These are phyloP conservation scores for Papiliotrema flavescens DNA, from an alignment of 1,284 basidiomycete species.

Conservation along the genomic window DNA sequence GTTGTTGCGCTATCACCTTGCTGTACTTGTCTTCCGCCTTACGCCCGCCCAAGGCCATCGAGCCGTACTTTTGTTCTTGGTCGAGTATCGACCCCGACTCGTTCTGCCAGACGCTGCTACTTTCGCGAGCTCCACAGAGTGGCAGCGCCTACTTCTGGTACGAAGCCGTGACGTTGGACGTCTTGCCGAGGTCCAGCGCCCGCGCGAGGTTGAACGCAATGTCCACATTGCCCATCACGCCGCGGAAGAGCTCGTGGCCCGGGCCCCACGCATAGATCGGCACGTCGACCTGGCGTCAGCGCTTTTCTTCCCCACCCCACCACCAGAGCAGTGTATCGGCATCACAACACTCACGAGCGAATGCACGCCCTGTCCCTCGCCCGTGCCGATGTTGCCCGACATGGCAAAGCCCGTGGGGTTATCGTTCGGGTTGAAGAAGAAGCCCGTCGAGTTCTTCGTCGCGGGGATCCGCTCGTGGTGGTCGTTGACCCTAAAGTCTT, in stretches of 20 bases:
- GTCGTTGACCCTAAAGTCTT: constrained; percentile 36
- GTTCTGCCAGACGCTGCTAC: too few relatives aligned
- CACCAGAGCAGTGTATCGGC: too few relatives aligned
- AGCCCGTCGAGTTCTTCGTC: constrained; percentile 29
- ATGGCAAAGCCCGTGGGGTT: constrained; percentile 42
- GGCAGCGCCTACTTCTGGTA: constrained; percentile 30
- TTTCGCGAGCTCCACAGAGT: background rate
- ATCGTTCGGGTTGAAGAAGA: constrained; percentile 47
- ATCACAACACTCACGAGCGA: constrained; percentile 19
- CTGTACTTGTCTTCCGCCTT: too few relatives aligned
- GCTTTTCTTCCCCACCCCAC: background rate
- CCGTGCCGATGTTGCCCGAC: constrained; percentile 45
- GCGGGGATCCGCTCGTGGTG: constrained; percentile 42
- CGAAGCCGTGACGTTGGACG: constrained; percentile 27
- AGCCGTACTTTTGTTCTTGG: too few relatives aligned
- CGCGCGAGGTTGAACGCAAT: constrained; percentile 47
- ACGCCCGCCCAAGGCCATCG: too few relatives aligned
- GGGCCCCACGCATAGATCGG: constrained; percentile 49
- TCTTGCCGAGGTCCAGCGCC: constrained; percentile 42
- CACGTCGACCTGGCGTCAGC: constrained; percentile 31
- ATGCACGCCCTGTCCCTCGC: constrained; percentile 47
- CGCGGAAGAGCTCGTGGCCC: constrained; percentile 46
- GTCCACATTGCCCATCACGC: constrained; percentile 41
- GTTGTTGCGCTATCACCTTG: too few relatives aligned
- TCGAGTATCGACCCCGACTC: too few relatives aligned